phyloP scores from a whole-genome alignment of 1,139 yeast species.

The Wickerhamiella infanticola region DNA sequence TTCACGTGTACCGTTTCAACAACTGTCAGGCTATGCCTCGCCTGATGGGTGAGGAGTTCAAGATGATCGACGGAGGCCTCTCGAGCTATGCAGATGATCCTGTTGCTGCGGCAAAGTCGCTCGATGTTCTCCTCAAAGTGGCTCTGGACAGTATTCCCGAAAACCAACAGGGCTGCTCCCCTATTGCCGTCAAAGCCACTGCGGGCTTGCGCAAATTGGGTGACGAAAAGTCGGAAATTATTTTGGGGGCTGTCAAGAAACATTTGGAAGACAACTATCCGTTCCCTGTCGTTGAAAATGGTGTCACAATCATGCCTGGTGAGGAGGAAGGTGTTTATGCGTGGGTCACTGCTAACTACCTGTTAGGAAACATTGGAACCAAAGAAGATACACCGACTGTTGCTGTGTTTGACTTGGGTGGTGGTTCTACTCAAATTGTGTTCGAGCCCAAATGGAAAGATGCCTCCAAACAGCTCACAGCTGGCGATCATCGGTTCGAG shows the following conservation, averaged over 20 bases:
- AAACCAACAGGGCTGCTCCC: slow-evolving; percentile 61
- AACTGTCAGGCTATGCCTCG: slow-evolving; percentile 70
- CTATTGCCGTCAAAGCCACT: slow-evolving; percentile 92
- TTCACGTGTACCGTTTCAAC: slow-evolving; percentile 83
- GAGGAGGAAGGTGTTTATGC: slow-evolving; percentile 98
- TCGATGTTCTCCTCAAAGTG: slow-evolving; percentile 59
- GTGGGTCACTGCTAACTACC: slow-evolving; percentile 91
- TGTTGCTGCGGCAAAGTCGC: slow-evolving; percentile 69
- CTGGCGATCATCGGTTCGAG: slow-evolving; percentile 79
- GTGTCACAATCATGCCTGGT: slow-evolving; percentile 88
- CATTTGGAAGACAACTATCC: slow-evolving; percentile 73
- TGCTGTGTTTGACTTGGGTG: slow-evolving; percentile 95
- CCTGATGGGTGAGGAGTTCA: slow-evolving; percentile 61
- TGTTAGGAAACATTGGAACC: slow-evolving; percentile 81
- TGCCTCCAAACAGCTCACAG: slow-evolving; percentile 44
- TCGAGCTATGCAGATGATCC: slow-evolving; percentile 74
- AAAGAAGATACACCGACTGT: slow-evolving; percentile 62
- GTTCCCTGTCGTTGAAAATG: slow-evolving; percentile 81
- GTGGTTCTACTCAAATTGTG: slow-evolving; percentile 96
- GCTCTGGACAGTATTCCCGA: slow-evolving; percentile 70
- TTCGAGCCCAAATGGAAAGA: slow-evolving; percentile 65
- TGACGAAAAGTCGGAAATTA: slow-evolving; percentile 48
- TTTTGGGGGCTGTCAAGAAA: slow-evolving; percentile 55
- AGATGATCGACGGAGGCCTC: slow-evolving; percentile 86
- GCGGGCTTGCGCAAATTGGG: slow-evolving; percentile 92